Base-by-base conservation (phyloP, 2,329 filamentous ascomycete genomes). In the Aspergillus sp. region DNA sequence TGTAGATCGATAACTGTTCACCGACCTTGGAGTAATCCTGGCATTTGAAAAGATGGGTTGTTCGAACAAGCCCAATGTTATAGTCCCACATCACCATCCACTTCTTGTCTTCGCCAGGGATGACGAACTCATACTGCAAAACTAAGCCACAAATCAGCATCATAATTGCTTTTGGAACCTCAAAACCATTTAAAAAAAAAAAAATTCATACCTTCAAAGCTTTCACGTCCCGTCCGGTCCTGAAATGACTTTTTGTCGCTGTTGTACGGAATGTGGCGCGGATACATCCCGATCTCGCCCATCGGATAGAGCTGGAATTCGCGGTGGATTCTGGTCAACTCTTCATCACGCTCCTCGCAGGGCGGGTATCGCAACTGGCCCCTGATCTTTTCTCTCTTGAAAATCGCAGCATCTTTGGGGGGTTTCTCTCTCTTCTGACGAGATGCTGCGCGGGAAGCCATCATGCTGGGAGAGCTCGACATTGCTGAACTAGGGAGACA, bases 1-100 rank as follows among this genome's bases (percentile, higher is more conserved):
- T 11, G 6, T 14, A 20, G 4, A n/a, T 10, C 14, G 2, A 42
- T 4, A 7, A 42, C 6, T n/a, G 36, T 42, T 42, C 36, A 42
- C 81, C 71, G 73, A 92, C 94, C 87, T 99, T 99, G 64, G 89
- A 85, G 71, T 94, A 94, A 64, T 89, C 87, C 73, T 88, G 89
- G 65, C 90, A 92, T 75, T 96, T 96, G 84, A 98, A 98, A 72
- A 98, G 91, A 29, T 92, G 90, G 2, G 93, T 97, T 76, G 96
- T 96, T 62, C 94, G 88, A 63, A 98, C 93, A 31, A 98, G 87
- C 9, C 95, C 95, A 62, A 94, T 87, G 68, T 96, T 94, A 79
- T 97, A 97, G 75, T 99, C 95, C 95, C 95, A 99, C 86, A 97
- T 92, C 61, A 98, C 87, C 0, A 85, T 86, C 73, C 90, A 93